These are phyloP conservation scores for Fusarium mexicanum DNA, from an alignment of 2,329 filamentous ascomycete species.

Conservation along the genomic window DNA sequence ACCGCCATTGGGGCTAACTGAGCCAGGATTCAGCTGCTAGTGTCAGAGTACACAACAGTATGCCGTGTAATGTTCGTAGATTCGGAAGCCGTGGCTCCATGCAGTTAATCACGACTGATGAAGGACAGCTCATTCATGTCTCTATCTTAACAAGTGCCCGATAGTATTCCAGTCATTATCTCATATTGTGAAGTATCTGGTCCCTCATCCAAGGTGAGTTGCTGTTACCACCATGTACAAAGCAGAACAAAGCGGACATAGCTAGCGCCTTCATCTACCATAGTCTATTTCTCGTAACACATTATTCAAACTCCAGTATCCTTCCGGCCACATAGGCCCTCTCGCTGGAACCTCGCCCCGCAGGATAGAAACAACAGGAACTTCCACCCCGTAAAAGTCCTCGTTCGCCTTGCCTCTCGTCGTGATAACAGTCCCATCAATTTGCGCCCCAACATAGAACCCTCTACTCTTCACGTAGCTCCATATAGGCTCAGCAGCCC, in stretches of 20 bases:
- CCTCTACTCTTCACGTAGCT: neutral
- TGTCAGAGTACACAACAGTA: neutral
- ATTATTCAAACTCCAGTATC: neutral
- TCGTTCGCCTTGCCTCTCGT: neutral
- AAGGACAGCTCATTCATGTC: rapidly evolving
- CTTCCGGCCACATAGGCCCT: neutral
- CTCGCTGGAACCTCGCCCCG: neutral
- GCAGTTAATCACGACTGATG: rapidly evolving
- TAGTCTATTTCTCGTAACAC: neutral
- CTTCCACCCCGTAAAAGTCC: neutral
- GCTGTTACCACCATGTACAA: neutral
- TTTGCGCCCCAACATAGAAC: neutral
- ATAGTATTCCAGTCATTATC: neutral
- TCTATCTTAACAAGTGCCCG: too few relatives aligned
- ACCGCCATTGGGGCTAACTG: neutral
- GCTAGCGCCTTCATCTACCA: neutral
- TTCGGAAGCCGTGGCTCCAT: neutral
- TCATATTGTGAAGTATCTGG: neutral
- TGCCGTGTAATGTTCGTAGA: rapidly evolving
- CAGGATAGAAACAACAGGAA: neutral
- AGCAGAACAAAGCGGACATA: too few relatives aligned
- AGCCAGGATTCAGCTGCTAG: neutral
- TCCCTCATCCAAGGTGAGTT: neutral
- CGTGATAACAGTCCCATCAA: neutral
- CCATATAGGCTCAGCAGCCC: neutral